Evolutionary conservation across 1,139 yeast genomes (phyloP), one percentile per base, ranked within the genome.

Genomic region (Suhomyces chickasaworum): DNA sequence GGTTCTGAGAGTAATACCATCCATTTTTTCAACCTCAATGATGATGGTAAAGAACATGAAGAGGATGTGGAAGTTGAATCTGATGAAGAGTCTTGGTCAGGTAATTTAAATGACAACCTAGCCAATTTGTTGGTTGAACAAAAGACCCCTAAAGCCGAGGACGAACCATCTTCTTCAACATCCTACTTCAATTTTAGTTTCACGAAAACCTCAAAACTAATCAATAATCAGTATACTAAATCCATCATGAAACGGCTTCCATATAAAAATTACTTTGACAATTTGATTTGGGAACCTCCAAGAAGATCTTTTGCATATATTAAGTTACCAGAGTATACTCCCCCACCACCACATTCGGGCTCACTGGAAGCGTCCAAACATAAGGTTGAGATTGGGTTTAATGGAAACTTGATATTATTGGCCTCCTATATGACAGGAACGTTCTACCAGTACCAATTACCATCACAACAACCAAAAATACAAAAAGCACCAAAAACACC

Each of bases 1-100:
- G 82, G 83, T 1, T 83, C 89, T 2, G 83, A 80, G 46, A 80
- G 84, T 16, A 86, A 81, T 25, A 86, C 91, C 0, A 73, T 86
- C 5, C 95, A 86, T 59, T 73, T 86, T 25, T 86, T 86, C 60
- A 68, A 70, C 42, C 54, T 84, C 25, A 53, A 51, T 15, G 51
- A 44, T n/a, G 54, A 44, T 10, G 45, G 47, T 3, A 33, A 38
- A 38, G 27, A 49, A 36, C 37, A 38, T 29, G 43, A 22, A 9
- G 41, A 38, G 15, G 42, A 41, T 4, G 22, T 33, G 8, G 47
- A 40, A 12, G 44, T 46, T 2, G 48, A 41, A 7, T 48, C 48
- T n/a, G 46, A 41, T 20, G 42, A 47, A 10, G 55, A 51, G 9
- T 35, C 42, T 4, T 40, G 47, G 42, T 64, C 68, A 18, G 78